Evolutionary conservation across 257 asterid genomes (phyloP).

Genomic region (Leonotis leonurus): DNA sequence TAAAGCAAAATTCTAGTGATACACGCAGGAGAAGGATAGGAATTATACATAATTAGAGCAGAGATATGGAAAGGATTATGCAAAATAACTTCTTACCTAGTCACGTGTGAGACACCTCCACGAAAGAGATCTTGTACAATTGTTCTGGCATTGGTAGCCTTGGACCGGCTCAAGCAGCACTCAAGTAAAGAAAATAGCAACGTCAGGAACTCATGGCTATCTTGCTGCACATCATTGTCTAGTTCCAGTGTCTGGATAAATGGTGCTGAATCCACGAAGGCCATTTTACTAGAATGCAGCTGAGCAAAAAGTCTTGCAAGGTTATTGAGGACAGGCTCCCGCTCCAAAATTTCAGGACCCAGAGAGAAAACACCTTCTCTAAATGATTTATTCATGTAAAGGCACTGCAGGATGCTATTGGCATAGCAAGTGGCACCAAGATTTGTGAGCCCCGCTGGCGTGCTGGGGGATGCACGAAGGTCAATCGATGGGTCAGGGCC

Average conservation of each 20-base stretch:
- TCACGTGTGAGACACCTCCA: conserved; percentile 94
- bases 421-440: conserved; percentile 99
- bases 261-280: conserved; percentile 96
- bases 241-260: conserved; percentile 85
- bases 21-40: conserved; percentile 17
- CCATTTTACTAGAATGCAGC: conserved; percentile 83
- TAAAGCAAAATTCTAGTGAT: background rate
- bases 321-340: conserved; percentile 71
- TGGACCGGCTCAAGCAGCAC: conserved; percentile 70
- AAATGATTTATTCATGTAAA: conserved; percentile 81
- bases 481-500: conserved; percentile 78
- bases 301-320: conserved; percentile 80
- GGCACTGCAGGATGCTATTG: conserved; percentile 88
- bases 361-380: conserved; percentile 86
- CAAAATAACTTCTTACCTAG: conserved; percentile 41
- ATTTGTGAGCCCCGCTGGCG: conserved; percentile 97
- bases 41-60: background rate
- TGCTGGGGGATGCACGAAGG: conserved; percentile 60
- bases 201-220: conserved; percentile 94
- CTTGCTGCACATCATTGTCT: conserved; percentile 97
- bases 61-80: background rate
- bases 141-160: conserved; percentile 62
- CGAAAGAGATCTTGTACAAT: conserved; percentile 90
- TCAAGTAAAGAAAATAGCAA: conserved; percentile 88
- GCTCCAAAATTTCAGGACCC: conserved; percentile 63